Conservation (phyloP, 306 rosid species). For the Prunus davidiana region DNA sequence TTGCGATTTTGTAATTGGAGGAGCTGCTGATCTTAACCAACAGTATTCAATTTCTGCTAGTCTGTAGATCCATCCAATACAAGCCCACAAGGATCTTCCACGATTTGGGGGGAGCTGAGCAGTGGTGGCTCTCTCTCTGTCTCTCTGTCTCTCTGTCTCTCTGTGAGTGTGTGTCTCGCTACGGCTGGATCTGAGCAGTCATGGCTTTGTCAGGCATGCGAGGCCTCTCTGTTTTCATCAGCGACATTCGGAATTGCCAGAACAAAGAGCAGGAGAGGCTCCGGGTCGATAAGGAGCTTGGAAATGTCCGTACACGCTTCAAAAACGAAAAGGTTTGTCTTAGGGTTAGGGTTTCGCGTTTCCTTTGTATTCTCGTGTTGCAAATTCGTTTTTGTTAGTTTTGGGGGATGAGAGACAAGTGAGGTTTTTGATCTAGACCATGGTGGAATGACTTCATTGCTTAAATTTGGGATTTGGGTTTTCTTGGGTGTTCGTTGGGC, state of each 20-base stretch:
- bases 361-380: neutral
- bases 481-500: conserved; percentile 1
- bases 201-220: conserved; percentile 99
- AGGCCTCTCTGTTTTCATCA: conserved; percentile 96
- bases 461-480: conserved; percentile 11
- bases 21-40: conserved; percentile 31
- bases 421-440: conserved; percentile 1
- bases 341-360: neutral
- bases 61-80: conserved; percentile 63
- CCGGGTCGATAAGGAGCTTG: conserved; percentile 97
- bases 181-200: conserved; percentile 57
- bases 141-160: neutral
- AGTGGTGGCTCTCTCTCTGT: conserved; percentile 17
- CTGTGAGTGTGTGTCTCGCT: neutral
- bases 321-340: conserved; percentile 80
- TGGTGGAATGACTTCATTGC: neutral
- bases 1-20: conserved; percentile 15
- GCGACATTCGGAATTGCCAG: conserved; percentile 95
- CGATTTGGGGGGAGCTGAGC: conserved; percentile 33
- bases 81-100: conserved; percentile 40
- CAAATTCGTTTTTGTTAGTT: neutral
- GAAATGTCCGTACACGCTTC: conserved; percentile 96
- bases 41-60: neutral
- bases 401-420: neutral
- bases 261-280: conserved; percentile 97